A percentile compares a stretch with the other conserved stretches of the same genome.
Evolutionary conservation across 1,284 basidiomycete species (phyloP).

Genomic region (Boletus semigastroideus): DNA sequence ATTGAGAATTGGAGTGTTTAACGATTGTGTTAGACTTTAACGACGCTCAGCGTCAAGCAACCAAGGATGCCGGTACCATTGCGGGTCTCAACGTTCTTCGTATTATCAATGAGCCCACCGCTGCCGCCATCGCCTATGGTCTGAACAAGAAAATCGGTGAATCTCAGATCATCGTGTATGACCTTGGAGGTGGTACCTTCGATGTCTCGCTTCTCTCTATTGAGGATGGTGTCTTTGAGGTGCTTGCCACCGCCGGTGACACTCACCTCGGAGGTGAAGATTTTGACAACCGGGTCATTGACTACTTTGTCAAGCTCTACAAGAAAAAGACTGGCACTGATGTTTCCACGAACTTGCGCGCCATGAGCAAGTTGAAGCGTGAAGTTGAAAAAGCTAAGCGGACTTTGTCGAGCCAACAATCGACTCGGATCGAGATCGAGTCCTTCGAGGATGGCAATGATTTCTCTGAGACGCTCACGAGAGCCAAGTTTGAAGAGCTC

Average conservation of each 20-base stretch:
- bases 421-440: conserved; percentile 87
- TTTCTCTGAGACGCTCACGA: conserved; percentile 94
- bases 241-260: conserved; percentile 96
- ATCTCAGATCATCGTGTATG: conserved; percentile 96
- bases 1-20: conserved; percentile 36
- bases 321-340: conserved; percentile 86
- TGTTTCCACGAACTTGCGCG: conserved; percentile 54
- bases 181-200: conserved; percentile 76
- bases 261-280: conserved; percentile 99
- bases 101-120: conserved; percentile 98
- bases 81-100: conserved; percentile 95
- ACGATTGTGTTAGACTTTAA: conserved; percentile 73
- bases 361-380: conserved; percentile 95
- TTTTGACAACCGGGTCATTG: conserved; percentile 87
- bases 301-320: conserved; percentile 90
- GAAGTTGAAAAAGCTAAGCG: conserved; percentile 99
- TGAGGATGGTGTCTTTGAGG: conserved; percentile 98
- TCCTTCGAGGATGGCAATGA: conserved; percentile 59
- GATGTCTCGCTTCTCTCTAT: conserved; percentile 98
- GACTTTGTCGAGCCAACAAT: conserved; percentile 89
- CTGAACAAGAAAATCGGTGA: conserved; percentile 95
- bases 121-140: conserved; percentile 89
- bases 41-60: conserved; percentile 98
- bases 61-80: conserved; percentile 97
- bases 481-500: conserved; percentile 98